A percentile compares a stretch with the other conserved stretches of the same genome.
Conservation (phyloP, 257 asterid genomes). For the Knoxia roxburghii region DNA sequence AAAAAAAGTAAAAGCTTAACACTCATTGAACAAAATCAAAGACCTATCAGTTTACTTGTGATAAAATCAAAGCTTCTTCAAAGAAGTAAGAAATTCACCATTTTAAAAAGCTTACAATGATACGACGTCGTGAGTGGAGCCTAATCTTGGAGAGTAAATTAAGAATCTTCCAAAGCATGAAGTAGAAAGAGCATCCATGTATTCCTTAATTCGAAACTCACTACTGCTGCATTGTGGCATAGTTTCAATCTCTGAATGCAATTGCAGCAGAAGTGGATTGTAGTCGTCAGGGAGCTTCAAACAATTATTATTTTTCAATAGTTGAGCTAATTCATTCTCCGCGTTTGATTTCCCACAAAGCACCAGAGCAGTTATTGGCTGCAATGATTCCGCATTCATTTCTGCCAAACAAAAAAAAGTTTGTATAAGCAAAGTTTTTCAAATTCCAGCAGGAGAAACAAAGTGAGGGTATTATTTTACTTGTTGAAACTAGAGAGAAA, state of each 20-base stretch:
- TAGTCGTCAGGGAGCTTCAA: constrained; percentile 49
- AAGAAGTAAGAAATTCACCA: neutral
- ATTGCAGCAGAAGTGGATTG: constrained; percentile 31
- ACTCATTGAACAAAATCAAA: neutral
- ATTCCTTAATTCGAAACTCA: constrained; percentile 43
- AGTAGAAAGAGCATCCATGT: constrained; percentile 48
- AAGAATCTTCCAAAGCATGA: constrained; percentile 60
- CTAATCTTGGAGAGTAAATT: constrained; percentile 60
- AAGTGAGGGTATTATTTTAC: neutral
- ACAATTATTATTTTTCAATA: constrained; percentile 37
- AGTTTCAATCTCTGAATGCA: constrained; percentile 45
- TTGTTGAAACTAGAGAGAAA: neutral
- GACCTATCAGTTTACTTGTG: neutral
- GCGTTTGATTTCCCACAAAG: neutral
- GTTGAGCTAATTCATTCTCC: constrained; percentile 30
- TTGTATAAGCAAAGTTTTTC: neutral
- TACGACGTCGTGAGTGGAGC: constrained; percentile 81
- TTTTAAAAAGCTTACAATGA: constrained; percentile 39
- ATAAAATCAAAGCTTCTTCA: neutral
- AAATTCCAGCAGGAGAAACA: neutral
- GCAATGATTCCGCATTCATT: constrained; percentile 45
- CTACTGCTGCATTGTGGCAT: neutral
- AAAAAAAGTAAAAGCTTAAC: neutral
- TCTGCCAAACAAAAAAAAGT: constrained; percentile 23
- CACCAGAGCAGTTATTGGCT: neutral